phyloP scores from a whole-genome alignment of 805 yeast species.

The Schwanniomyces pseudopolymorphus region DNA sequence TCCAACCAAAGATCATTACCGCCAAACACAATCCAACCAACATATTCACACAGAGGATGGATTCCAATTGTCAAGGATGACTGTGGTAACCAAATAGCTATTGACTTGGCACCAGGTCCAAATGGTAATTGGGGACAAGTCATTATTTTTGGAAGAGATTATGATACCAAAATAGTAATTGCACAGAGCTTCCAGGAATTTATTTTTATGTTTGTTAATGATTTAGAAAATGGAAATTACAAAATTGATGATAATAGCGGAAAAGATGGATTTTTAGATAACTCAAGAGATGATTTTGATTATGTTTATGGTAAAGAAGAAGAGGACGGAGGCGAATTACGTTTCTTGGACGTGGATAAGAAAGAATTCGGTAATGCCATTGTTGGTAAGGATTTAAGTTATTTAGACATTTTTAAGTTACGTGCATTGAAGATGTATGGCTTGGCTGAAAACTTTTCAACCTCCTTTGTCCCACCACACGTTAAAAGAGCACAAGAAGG shows the following conservation, averaged over 20 bases:
- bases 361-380: conserved; percentile 32
- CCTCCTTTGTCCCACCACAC: conserved; percentile 33
- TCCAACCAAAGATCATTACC: conserved; percentile 38
- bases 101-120: conserved; percentile 42
- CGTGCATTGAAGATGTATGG: conserved; percentile 43
- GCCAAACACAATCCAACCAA: conserved; percentile 36
- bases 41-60: conserved; percentile 40
- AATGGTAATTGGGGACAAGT: conserved; percentile 42
- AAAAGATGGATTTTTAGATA: conserved; percentile 38
- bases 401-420: conserved; percentile 41
- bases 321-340: conserved; percentile 44
- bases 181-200: conserved; percentile 41
- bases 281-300: conserved; percentile 36
- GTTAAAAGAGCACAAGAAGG: neutral
- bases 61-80: conserved; percentile 40
- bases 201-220: conserved; percentile 34
- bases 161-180: conserved; percentile 42
- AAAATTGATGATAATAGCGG: conserved; percentile 36
- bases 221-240: conserved; percentile 43
- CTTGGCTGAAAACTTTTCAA: conserved; percentile 33
- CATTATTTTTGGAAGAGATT: conserved; percentile 45
- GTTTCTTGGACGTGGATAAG: conserved; percentile 35
- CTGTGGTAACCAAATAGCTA: conserved; percentile 44
- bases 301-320: conserved; percentile 46
- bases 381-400: conserved; percentile 31